These are phyloP conservation scores for Allomyces javanicus DNA, from an alignment of 192 early-diverging fungal species.

Conservation along the genomic window DNA sequence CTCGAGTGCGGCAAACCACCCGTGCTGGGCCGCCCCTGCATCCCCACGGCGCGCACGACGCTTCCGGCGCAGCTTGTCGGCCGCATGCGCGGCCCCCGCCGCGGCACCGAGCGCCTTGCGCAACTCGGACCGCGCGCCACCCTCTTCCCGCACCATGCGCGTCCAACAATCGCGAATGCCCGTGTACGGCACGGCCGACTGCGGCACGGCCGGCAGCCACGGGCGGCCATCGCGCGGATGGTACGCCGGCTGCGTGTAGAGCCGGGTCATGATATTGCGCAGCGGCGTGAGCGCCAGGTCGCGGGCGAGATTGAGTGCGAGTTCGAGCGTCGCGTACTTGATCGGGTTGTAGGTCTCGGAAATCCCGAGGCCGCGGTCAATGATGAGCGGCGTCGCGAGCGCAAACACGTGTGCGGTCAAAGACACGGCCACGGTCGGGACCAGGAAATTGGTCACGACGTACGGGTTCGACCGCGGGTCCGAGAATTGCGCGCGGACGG, in stretches of 20 bases:
- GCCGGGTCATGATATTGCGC: neutral
- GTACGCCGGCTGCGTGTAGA: neutral
- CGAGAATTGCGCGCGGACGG: neutral
- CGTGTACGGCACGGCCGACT: neutral
- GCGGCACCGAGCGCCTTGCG: too few species aligned
- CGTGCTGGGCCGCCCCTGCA: too few species aligned
- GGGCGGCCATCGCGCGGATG: neutral
- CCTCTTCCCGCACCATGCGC: too few species aligned
- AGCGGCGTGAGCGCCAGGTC: neutral
- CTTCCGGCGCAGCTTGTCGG: too few species aligned
- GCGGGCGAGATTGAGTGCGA: neutral
- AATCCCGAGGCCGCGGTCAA: neutral
- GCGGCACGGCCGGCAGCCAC: neutral
- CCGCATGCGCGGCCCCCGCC: too few species aligned
- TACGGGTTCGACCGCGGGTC: neutral
- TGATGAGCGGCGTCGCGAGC: neutral
- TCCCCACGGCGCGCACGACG: too few species aligned
- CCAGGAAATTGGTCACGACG: neutral
- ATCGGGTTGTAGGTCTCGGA: neutral
- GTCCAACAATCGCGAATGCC: neutral
- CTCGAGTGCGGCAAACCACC: too few species aligned
- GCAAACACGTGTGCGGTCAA: neutral
- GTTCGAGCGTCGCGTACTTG: neutral
- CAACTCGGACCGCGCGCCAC: too few species aligned
- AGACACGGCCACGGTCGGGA: neutral